Evolutionary conservation across 306 rosid genomes (phyloP).

Genomic region (Pyrus communis): DNA sequence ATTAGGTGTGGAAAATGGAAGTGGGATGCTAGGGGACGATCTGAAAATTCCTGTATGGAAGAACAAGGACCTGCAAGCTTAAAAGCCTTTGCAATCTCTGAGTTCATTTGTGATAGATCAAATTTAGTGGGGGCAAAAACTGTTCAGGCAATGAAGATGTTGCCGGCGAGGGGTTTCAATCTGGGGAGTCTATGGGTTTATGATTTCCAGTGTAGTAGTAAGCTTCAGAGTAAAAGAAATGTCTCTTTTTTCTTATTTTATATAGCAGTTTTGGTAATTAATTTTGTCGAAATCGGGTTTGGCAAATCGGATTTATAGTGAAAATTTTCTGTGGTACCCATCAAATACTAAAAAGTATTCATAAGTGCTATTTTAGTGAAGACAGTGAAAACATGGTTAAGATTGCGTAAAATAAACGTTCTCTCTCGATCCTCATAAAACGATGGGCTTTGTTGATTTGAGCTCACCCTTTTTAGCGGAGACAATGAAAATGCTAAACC

Average conservation of each 20-base stretch:
- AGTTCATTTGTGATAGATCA: conserved; percentile 6
- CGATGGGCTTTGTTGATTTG: too few relatives aligned
- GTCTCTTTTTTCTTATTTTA: neutral
- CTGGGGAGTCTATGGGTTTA: conserved; percentile 5
- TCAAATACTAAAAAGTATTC: neutral
- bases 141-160: conserved; percentile 45
- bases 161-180: conserved; percentile 30
- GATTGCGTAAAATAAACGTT: too few relatives aligned
- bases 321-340: neutral
- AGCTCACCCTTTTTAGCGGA: too few relatives aligned
- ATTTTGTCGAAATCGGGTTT: conserved; percentile 10
- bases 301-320: neutral
- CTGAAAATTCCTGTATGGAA: conserved; percentile 45
- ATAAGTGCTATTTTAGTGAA: neutral
- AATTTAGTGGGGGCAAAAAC: neutral
- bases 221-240: neutral
- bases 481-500: too few relatives aligned
- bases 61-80: conserved; percentile 54
- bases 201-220: neutral
- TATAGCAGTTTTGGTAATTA: conserved; percentile 18
- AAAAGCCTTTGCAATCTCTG: neutral
- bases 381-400: neutral
- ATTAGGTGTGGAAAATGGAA: conserved; percentile 48
- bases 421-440: rapidly evolving
- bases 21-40: conserved; percentile 41